Percentiles rank a stretch among this genome's conserved stretches.
phyloP scores from a whole-genome alignment of 345 rosid species.

The Carallia brachiata region DNA sequence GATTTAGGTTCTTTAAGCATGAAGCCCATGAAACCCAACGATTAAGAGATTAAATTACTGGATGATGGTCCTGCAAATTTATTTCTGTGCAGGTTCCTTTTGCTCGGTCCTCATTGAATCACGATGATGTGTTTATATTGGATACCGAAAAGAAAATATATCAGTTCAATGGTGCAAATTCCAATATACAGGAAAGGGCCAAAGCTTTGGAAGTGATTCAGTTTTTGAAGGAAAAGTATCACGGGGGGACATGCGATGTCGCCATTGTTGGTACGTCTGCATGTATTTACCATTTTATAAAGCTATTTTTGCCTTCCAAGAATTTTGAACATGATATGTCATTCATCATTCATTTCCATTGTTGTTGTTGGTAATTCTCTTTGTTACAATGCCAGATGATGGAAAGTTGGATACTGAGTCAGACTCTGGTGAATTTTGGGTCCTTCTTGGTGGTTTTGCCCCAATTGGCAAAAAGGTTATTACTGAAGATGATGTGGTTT shows the following conservation, averaged over 20 bases:
- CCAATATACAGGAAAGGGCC: constrained; percentile 97
- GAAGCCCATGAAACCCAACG: not conserved
- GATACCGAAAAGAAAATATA: constrained; percentile 78
- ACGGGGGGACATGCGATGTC: constrained; percentile 72
- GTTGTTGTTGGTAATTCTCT: constrained; percentile 1
- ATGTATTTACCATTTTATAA: constrained; percentile 12
- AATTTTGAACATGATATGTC: not conserved
- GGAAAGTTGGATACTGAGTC: constrained; percentile 93
- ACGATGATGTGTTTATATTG: constrained; percentile 95
- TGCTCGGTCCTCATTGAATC: constrained; percentile 90
- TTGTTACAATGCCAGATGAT: constrained; percentile 55
- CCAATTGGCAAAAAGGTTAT: constrained; percentile 85
- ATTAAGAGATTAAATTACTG: constrained; percentile 10
- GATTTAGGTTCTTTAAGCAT: not conserved
- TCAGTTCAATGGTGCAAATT: constrained; percentile 98
- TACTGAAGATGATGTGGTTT: constrained; percentile 72
- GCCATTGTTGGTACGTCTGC: constrained; percentile 76
- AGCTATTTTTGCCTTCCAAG: not conserved
- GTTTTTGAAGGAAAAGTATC: constrained; percentile 85
- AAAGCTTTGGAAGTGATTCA: constrained; percentile 95
- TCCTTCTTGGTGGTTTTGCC: constrained; percentile 92
- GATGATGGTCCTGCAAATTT: constrained; percentile 24
- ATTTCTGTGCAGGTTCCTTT: constrained; percentile 70
- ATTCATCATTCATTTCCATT: not conserved
- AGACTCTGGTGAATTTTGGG: constrained; percentile 95